A percentile compares a stretch with the other conserved stretches of the same genome.
Evolutionary conservation across 805 yeast genomes (phyloP).

Genomic region (Yarrowia deformans): DNA sequence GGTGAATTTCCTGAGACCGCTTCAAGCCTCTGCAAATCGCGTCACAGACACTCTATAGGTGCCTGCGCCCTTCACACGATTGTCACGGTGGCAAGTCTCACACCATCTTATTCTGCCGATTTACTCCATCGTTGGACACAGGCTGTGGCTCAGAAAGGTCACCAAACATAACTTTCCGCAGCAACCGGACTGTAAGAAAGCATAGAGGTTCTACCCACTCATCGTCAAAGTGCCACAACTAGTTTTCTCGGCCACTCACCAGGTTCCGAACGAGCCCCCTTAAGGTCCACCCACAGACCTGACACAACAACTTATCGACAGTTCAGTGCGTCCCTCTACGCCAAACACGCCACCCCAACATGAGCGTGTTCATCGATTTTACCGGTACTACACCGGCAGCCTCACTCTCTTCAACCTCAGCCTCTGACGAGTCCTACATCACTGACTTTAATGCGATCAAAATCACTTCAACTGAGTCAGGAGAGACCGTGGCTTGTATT

Average conservation of each 20-base stretch:
- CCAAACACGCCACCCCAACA: neutral
- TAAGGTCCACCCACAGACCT: constrained; percentile 19
- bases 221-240: constrained; percentile 15
- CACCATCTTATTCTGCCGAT: too few species aligned
- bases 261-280: constrained; percentile 21
- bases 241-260: neutral
- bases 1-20: neutral
- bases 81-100: too few species aligned
- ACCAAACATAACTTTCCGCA: neutral
- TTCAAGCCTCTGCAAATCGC: neutral
- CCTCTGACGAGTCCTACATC: constrained; percentile 30
- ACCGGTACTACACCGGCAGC: constrained; percentile 3
- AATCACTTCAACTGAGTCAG: constrained; percentile 30
- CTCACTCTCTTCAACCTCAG: neutral
- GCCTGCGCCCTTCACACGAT: too few species aligned
- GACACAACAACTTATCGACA: neutral
- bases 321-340: neutral
- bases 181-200: neutral
- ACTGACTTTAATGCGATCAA: constrained; percentile 28
- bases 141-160: neutral
- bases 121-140: neutral
- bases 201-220: neutral
- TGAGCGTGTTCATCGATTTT: constrained; percentile 29
- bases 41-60: too few species aligned
- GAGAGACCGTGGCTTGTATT: constrained; percentile 39